Evolutionary conservation across 2,329 filamentous ascomycete species (phyloP), one percentile per base, ranked within the genome.

Genomic region (Trichoderma gracile): DNA sequence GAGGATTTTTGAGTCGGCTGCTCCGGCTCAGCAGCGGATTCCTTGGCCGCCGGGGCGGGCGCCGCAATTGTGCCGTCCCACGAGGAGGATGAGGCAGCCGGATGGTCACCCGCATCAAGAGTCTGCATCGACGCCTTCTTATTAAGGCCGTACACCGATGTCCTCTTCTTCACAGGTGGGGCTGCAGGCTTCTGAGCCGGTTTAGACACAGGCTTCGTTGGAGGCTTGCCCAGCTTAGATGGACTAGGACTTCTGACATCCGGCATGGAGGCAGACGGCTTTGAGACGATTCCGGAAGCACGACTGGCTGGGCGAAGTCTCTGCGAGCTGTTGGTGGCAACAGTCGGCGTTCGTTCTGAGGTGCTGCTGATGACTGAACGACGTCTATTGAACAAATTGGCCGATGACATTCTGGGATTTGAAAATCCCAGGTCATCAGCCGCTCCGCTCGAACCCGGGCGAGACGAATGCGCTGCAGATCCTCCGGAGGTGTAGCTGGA

Each of bases 1-100:
- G 94, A 97, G 0, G 93, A 93, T 70, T 91, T 95, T 45, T 78
- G 75, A 60, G 56, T n/a, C 1, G 56, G 19, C 21, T 58, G 56
- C 19, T 46, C 49, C 21, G 40, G 15, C 9, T 64, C 61, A 19
- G 4, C n/a, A 47, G 33, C n/a, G 19, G 30, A 23, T 15, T 58
- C 40, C 7, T 23, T 54, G 0, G 54, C 71, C 42, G 70, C 67
- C 14, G 69, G 59, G 6, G 69, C 21, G 52, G 68, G 59, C 0
- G 73, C 66, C 2, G 71, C 67, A 42, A 76, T 72, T 1, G 69
- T 69, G 15, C 75, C 76, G 55, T 76, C 70, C 74, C 75, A 76
- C 1, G 68, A 67, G 2, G 65, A 58, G 8, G 63, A 68, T 1
- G 69, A 49, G 4, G 46, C 25, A 49, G 65, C 53, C 14, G 56